Base-by-base conservation (phyloP, 441 rosid genomes). In the Populus trichocarpa region DNA sequence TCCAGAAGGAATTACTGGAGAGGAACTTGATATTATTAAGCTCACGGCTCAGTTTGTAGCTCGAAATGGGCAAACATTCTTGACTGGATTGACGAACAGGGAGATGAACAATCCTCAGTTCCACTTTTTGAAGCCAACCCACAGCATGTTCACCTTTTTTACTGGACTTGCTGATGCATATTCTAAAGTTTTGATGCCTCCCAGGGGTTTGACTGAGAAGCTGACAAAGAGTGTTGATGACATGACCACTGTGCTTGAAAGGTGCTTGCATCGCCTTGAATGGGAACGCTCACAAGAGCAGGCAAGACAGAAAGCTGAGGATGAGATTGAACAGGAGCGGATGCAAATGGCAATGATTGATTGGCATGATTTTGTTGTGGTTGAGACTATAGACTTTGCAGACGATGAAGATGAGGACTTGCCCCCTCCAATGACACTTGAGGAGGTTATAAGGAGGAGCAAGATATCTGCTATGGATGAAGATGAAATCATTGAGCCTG, bases 341-440 rank as follows among this genome's bases (percentile, higher is more conserved):
- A 79, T 90, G 75, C 99, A 89, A 84, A 94, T 96, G 99, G 96
- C 95, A 53, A 89, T 91, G 98, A 96, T 96, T 72, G 99, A 94
- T 83, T 96, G 99, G 99, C 98, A 94, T 86, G 97, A 94, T 86
- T 96, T 96, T 83, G 97, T 87, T 69, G 98, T 89, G 81, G 99
- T 96, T 16, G 98, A 96, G 82, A 77, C 90, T 0, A 94, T 96
- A 70, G 98, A 93, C 77, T 96, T 96, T 91, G 98, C 86, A 22
- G 98, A 96, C 76, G 99, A 93, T 69, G 99, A 96, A 83, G 99
- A 96, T 77, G 97, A 93, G 23, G 98, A 90, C 78, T 85, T 94
- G 78, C 99, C 96, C 20, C 91, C 90, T 14, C 98, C 97, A 35
- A 90, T 94, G 98, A 94, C 98, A 75, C 90, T 92, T 80, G 99